Evolutionary conservation across 73 alveolate genomes (phyloP), one percentile per base, ranked within the genome.

Genomic region (Durusdinium trenchii): DNA sequence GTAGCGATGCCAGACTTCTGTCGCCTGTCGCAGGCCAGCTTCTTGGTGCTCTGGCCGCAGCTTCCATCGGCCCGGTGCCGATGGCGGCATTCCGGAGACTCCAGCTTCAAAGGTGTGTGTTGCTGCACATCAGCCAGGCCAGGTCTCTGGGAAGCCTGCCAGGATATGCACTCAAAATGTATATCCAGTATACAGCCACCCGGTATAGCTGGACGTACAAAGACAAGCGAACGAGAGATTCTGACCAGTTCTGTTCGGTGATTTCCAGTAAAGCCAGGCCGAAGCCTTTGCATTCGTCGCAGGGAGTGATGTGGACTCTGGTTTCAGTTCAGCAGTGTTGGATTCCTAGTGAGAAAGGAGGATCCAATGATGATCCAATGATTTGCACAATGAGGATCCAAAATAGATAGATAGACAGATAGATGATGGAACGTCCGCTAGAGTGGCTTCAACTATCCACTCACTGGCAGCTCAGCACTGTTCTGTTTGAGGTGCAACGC

Each of bases 11-110:
- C n/a, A n/a, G n/a, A n/a, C n/a, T n/a, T n/a, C n/a, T n/a, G n/a
- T n/a, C n/a, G n/a, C n/a, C n/a, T n/a, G n/a, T n/a, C n/a, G n/a
- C 69, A 81, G 94, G 94, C 48, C 40, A 48, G 14, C 76, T 84
- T 84, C 94, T 52, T 84, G 94, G 94, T 35, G 52, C 94, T 84
- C n/a, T 84, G 94, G 94, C 94, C 94, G n/a, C 94, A 51, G 36
- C 71, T 30, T 81, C 71, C 47, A 32, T 81, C 94, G 36, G 35
- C 52, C n/a, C 75, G 94, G 38, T 32, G 91, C 91, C 46, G 35
- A 47, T 81, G 91, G 91, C 91, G 71, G 10, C 91, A 45, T 46
- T 14, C 67, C 46, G 32, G 47, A 18, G 35, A 14, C 40, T 48
- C 40, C 45, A 73, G 76, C n/a, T 50, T 73, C 45, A 23, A 73